Base-by-base conservation (phyloP, 352 stramenopile species). In the Globisporangium rhizosaccharum region DNA sequence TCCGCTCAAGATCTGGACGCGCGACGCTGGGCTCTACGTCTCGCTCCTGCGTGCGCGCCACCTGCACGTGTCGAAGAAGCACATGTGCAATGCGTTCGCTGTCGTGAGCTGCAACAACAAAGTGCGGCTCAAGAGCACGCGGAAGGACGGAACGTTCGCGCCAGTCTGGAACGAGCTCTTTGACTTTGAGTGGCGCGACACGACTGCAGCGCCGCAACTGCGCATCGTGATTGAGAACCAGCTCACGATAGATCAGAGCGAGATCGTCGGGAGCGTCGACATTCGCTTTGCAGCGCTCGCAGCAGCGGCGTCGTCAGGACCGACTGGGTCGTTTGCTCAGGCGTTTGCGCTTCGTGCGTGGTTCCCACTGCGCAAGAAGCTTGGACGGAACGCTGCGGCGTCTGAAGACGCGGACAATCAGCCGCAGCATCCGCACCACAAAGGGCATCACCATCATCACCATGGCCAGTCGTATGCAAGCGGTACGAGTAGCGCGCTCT, bases 141-240 rank as follows among this genome's bases (percentile, higher is more conserved):
- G 82, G 0, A 89, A 85, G 51, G 82, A 91, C 36, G 82, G 75
- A 5, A 78, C 75, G 17, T 81, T 82, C 25, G 61, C 73, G 1
- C 82, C 82, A 0, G 74, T 86, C 26, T 91, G 82, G 82, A 89
- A 91, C 59, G 82, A 91, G 44, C 53, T 89, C 2, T 88, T 91
- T 30, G 82, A 91, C 59, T 91, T 91, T 61, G 82, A 86, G 52
- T 86, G 73, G 77, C 51, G 62, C 42, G 51, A 57, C 30, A 49
- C 59, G 2, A 63, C 52, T 1, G 62, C 72, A 11, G n/a, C 62
- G 2, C 57, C 59, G 0, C 52, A 57, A 0, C 58, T 87, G 0
- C 74, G 76, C 6, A 51, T 91, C 37, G 66, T 74, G 17, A 50
- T 91, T 18, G 77, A 88, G 47, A 91, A 86, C 44, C 79, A 91